Evolutionary conservation across 257 asterid genomes (phyloP).

Genomic region (Gentiana straminea): DNA sequence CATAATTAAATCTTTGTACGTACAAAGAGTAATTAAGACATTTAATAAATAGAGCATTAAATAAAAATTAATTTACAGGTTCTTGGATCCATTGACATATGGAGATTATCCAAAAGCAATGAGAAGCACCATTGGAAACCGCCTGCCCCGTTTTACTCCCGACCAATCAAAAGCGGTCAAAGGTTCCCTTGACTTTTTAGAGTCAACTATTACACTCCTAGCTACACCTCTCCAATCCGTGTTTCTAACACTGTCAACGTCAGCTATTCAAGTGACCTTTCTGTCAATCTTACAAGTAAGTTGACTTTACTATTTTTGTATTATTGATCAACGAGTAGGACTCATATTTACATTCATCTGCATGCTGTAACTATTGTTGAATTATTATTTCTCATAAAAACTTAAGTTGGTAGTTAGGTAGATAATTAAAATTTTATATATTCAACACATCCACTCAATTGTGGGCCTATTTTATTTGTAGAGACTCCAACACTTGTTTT

Average conservation of each 20-base stretch:
- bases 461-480: too few relatives aligned
- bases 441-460: too few relatives aligned
- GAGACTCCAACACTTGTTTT: too few relatives aligned
- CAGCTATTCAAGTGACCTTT: conserved; percentile 9
- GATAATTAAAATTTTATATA: too few relatives aligned
- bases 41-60: background rate
- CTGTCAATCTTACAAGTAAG: conserved; percentile 10
- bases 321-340: too few relatives aligned
- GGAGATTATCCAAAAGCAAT: conserved; percentile 21
- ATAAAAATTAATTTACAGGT: conserved; percentile 4
- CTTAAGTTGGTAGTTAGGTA: too few relatives aligned
- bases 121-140: conserved; percentile 9
- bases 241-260: background rate
- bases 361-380: too few relatives aligned
- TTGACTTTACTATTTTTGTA: too few relatives aligned
- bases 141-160: conserved; percentile 15
- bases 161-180: conserved; percentile 13
- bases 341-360: background rate
- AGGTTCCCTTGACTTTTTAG: conserved; percentile 17
- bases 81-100: conserved; percentile 12
- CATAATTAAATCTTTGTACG: too few relatives aligned
- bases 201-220: conserved; percentile 17
- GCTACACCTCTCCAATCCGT: background rate
- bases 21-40: too few relatives aligned
- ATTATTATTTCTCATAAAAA: too few relatives aligned